A percentile compares a stretch with the other conserved stretches of the same genome.
These are phyloP conservation scores for Trichosporon ovoides DNA, from an alignment of 1,284 basidiomycete genomes.

Conservation along the genomic window DNA sequence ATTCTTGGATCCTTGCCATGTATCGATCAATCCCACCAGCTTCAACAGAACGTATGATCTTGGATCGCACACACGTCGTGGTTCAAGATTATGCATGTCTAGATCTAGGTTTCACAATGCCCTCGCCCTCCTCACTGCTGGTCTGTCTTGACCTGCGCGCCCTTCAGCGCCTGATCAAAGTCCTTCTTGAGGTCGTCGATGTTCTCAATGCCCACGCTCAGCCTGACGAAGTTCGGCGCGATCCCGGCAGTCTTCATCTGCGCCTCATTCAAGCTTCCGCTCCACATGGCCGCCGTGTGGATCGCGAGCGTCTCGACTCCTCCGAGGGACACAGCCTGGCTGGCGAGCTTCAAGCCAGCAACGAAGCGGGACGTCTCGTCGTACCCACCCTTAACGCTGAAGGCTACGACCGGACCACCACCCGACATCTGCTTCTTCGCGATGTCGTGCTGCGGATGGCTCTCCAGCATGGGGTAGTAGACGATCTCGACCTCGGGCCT, in stretches of 20 bases:
- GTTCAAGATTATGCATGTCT: too few relatives aligned
- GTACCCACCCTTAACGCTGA: constrained; percentile 12
- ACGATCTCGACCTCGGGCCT: constrained; percentile 10
- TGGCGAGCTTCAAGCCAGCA: constrained; percentile 9
- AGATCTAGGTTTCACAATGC: too few relatives aligned
- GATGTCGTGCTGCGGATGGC: constrained; percentile 13
- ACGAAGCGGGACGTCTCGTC: constrained; percentile 12
- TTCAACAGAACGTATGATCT: too few relatives aligned
- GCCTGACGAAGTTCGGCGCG: constrained; percentile 14
- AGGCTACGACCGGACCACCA: constrained; percentile 13
- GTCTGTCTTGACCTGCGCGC: neutral
- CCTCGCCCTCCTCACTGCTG: too few relatives aligned
- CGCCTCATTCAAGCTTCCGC: constrained; percentile 13
- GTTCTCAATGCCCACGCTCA: constrained; percentile 13
- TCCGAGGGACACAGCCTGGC: constrained; percentile 16
- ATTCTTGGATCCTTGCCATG: too few relatives aligned
- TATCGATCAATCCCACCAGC: too few relatives aligned
- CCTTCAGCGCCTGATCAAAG: constrained; percentile 12
- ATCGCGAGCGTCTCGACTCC: constrained; percentile 17
- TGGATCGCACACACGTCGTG: too few relatives aligned
- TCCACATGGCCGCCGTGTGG: constrained; percentile 18
- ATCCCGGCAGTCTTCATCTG: constrained; percentile 15
- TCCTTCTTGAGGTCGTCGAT: constrained; percentile 15
- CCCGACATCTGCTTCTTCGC: constrained; percentile 16
- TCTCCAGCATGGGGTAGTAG: constrained; percentile 14